phyloP scores from a whole-genome alignment of 2,329 filamentous ascomycete species.

The Ilyonectria mors-panacis region DNA sequence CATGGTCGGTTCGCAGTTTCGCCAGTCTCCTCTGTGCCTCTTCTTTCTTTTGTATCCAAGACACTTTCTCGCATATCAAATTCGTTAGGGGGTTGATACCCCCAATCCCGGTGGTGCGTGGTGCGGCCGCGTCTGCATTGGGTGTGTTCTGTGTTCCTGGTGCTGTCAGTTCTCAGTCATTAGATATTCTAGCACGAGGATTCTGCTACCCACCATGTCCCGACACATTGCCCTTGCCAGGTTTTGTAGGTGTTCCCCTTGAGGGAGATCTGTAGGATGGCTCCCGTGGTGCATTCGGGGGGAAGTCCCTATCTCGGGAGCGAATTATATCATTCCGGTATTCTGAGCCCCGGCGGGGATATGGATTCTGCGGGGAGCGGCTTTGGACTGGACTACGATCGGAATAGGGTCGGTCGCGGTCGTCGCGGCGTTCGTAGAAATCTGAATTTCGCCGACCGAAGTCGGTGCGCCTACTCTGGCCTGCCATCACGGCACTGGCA shows the following conservation, averaged over 20 bases:
- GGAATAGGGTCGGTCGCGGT: slow-evolving; percentile 31
- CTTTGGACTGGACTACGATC: slow-evolving; percentile 31
- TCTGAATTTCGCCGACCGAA: slow-evolving; percentile 18
- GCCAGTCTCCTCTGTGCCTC: slow-evolving; percentile 36
- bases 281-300: neutral
- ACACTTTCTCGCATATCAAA: slow-evolving; percentile 42
- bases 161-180: slow-evolving; percentile 23
- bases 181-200: neutral
- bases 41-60: slow-evolving; percentile 37
- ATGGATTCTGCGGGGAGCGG: slow-evolving; percentile 21
- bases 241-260: slow-evolving; percentile 15
- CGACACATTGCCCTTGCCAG: slow-evolving; percentile 25
- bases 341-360: slow-evolving; percentile 24
- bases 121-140: slow-evolving; percentile 6
- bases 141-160: slow-evolving; percentile 16
- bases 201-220: slow-evolving; percentile 38
- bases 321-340: slow-evolving; percentile 28
- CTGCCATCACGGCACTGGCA: slow-evolving; percentile 41
- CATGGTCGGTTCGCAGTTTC: slow-evolving; percentile 33
- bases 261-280: slow-evolving; percentile 6
- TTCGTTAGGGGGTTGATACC: slow-evolving; percentile 35
- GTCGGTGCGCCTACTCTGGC: slow-evolving; percentile 31
- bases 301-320: slow-evolving; percentile 18
- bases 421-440: slow-evolving; percentile 27
- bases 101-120: neutral